Base-by-base conservation (phyloP, 1,284 basidiomycete genomes). In the Entoloma clypeatum region DNA sequence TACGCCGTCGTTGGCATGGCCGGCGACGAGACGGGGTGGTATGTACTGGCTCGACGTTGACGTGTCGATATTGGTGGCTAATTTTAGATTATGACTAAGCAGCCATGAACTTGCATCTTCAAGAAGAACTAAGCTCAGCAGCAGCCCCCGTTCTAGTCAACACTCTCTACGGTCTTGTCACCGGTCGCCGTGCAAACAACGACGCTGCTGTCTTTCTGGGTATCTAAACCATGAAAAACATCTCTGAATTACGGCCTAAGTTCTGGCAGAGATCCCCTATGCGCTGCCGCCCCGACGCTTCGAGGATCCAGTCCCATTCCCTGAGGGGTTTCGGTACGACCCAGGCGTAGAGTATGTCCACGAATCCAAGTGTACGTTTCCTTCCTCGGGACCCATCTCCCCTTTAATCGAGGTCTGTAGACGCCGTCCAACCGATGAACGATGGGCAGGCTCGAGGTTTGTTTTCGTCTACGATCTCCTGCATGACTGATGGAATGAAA, bases 1-100 rank as follows among this genome's bases (percentile, higher is more conserved):
- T 82, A 82, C 59, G 79, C 81, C 68, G 68, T n/a, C n/a, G n/a
- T 60, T 57, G 77, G 67, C 80, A 82, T 81, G 72, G 69, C 69
- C 65, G 50, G 32, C 22, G 16, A 18, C 23, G 18, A 24, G 33
- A 32, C 3, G n/a, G 13, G 32, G 17, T 16, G 36, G 21, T n/a
- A 26, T 21, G 28, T 36, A 28, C 29, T 41, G 32, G 25, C 37
- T 43, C 5, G 2, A 24, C 32, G 44, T 45, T 45, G 49, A 52
- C 51, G 50, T 52, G 50, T 47, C 43, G 44, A 43, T 29, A 39
- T 5, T n/a, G 14, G 33, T 14, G n/a, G 36, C 36, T 44, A 48
- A 44, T 34, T 48, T 50, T 50, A 48, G 48, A 41, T 19, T 44
- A 34, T 52, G 45, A 50, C 39, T 36, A 47, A 47, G 36, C 37